A percentile compares a stretch with the other conserved stretches of the same genome.
Conservation (phyloP, 2,329 filamentous ascomycete species). For the Ilyonectria destructans region DNA sequence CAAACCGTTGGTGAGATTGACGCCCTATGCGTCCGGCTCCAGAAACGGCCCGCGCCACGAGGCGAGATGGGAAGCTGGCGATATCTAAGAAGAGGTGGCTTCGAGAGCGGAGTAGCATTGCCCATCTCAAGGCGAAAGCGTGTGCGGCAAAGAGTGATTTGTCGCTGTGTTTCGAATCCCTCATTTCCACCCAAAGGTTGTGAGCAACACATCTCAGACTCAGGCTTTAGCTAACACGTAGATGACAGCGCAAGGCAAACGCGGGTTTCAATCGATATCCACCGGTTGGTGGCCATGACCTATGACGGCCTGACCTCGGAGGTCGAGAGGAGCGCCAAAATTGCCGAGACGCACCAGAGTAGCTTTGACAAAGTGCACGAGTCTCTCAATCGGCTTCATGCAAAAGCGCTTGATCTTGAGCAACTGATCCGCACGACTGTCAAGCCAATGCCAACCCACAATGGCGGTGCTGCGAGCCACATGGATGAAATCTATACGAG, state of each 20-base stretch:
- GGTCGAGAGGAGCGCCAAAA: not conserved
- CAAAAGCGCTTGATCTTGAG: not conserved
- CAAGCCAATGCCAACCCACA: not conserved
- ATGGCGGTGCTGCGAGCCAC: not conserved
- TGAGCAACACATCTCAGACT: not conserved
- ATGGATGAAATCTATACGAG: not conserved
- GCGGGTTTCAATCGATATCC: not conserved
- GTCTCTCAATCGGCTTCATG: not conserved
- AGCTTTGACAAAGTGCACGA: not conserved
- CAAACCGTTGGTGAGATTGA: not conserved
- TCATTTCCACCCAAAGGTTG: not conserved
- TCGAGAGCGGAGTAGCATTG: not conserved
- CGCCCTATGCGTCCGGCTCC: not conserved
- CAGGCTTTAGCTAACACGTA: not conserved
- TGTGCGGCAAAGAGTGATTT: not conserved
- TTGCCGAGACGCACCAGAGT: not conserved
- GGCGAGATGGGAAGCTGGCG: not conserved
- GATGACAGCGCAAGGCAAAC: not conserved
- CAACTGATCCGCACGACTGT: not conserved
- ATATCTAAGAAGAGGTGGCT: not conserved
- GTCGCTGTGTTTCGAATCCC: not conserved
- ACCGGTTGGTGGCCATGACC: not conserved
- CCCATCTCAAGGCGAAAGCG: not conserved
- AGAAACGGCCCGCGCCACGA: not conserved
- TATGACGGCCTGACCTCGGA: not conserved